Evolutionary conservation across 2,329 filamentous ascomycete genomes (phyloP).

Genomic region (Ilyonectria mors-panacis): DNA sequence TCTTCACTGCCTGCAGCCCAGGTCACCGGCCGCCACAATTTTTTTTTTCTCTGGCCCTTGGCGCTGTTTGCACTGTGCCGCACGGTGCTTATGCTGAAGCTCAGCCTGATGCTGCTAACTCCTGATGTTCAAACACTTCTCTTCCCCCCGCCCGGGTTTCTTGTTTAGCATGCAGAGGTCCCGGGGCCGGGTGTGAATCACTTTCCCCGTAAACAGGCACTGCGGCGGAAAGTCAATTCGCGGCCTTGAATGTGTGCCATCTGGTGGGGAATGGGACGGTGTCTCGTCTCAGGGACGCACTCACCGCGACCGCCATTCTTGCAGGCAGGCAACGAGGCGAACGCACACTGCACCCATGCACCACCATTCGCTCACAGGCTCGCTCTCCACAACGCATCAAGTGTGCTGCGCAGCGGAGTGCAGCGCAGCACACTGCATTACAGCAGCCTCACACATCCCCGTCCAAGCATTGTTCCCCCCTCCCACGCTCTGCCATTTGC

Average conservation of each 20-base stretch:
- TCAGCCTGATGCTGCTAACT: background rate
- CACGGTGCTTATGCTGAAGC: background rate
- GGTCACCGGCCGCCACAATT: background rate
- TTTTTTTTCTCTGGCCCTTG: background rate
- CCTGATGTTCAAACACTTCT: background rate
- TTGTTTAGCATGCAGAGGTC: background rate
- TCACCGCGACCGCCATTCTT: conserved; percentile 4
- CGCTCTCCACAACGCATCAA: background rate
- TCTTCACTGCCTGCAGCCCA: background rate
- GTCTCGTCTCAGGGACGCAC: background rate
- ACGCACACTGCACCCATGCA: background rate
- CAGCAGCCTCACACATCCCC: conserved; percentile 5
- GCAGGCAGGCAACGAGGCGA: background rate
- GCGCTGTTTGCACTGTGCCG: background rate
- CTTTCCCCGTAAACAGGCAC: background rate
- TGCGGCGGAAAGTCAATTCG: background rate
- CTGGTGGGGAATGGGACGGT: background rate
- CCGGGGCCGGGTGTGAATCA: background rate
- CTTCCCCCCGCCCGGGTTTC: background rate
- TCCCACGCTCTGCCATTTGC: background rate
- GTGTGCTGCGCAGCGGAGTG: conserved; percentile 3
- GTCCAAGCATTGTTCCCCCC: background rate
- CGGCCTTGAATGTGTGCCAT: background rate
- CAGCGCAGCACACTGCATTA: conserved; percentile 3
- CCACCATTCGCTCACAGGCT: background rate